Evolutionary conservation across 345 rosid species (phyloP).

Genomic region (Gossypium australe): DNA sequence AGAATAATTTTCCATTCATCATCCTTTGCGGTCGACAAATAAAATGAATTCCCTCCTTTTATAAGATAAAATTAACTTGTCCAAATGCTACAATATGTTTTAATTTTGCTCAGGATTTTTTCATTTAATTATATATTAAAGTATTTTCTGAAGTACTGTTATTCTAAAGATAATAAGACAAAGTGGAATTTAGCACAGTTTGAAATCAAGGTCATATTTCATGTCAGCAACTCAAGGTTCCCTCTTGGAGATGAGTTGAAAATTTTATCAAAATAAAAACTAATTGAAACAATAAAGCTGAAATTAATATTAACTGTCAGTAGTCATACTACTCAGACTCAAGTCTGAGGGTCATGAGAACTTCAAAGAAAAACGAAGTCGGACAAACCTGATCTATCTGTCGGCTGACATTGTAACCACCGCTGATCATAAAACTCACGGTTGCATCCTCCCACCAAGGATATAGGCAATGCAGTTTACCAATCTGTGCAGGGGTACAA

Average conservation of each 20-base stretch:
- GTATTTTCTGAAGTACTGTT: too few species aligned
- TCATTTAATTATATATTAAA: too few species aligned
- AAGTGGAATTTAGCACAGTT: too few species aligned
- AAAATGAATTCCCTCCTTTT: not conserved
- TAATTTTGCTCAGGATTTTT: too few species aligned
- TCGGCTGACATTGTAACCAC: conserved; percentile 65
- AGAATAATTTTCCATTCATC: not conserved
- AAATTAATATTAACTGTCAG: not conserved
- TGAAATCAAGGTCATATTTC: not conserved
- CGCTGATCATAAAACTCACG: conserved; percentile 76
- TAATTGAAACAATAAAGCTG: not conserved
- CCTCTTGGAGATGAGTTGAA: not conserved
- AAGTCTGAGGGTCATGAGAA: too few species aligned
- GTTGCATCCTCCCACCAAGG: conserved; percentile 96
- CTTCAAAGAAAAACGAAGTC: not conserved
- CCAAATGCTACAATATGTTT: too few species aligned
- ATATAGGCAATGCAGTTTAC: conserved; percentile 78
- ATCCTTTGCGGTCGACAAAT: not conserved
- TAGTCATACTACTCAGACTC: not conserved
- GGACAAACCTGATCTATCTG: conserved; percentile 55
- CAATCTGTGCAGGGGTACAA: conserved; percentile 45
- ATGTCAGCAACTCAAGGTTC: not conserved
- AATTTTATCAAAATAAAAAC: too few species aligned
- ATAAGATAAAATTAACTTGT: too few species aligned
- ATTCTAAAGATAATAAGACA: too few species aligned